Evolutionary conservation across 306 rosid species (phyloP).

Genomic region (Quercus gilva): DNA sequence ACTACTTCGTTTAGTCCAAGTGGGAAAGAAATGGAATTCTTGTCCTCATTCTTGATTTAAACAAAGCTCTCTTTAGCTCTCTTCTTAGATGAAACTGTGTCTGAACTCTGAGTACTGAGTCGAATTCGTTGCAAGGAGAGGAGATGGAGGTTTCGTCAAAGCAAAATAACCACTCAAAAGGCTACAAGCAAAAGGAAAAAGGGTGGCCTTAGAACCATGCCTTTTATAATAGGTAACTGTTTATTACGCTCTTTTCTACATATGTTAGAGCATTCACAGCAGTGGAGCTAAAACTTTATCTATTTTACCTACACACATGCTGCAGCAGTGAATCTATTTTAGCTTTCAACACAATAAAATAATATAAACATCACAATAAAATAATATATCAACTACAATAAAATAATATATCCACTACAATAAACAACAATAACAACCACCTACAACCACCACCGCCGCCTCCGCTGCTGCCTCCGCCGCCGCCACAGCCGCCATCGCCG

Average conservation of each 20-base stretch:
- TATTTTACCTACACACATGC: too few relatives aligned
- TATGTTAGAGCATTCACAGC: too few relatives aligned
- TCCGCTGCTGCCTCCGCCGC: too few relatives aligned
- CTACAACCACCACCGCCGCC: too few relatives aligned
- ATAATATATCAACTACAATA: too few relatives aligned
- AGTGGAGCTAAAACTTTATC: too few relatives aligned
- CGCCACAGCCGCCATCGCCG: too few relatives aligned
- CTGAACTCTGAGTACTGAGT: neutral
- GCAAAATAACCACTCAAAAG: slow-evolving; percentile 26
- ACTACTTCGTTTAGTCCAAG: neutral
- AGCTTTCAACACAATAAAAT: too few relatives aligned
- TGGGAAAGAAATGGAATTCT: neutral
- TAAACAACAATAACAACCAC: too few relatives aligned
- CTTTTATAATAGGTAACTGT: slow-evolving; percentile 64
- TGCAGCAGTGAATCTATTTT: too few relatives aligned
- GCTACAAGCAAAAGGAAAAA: slow-evolving; percentile 32
- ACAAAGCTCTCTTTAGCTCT: neutral
- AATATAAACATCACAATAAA: too few relatives aligned
- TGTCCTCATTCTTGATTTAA: neutral
- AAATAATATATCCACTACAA: too few relatives aligned
- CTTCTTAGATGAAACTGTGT: slow-evolving; percentile 17
- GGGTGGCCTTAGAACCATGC: slow-evolving; percentile 80
- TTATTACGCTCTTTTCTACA: neutral
- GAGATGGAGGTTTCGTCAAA: slow-evolving; percentile 37
- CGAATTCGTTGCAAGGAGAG: slow-evolving; percentile 14